These are phyloP conservation scores for Piper betle DNA, from an alignment of 164 flowering plant species.

Conservation along the genomic window DNA sequence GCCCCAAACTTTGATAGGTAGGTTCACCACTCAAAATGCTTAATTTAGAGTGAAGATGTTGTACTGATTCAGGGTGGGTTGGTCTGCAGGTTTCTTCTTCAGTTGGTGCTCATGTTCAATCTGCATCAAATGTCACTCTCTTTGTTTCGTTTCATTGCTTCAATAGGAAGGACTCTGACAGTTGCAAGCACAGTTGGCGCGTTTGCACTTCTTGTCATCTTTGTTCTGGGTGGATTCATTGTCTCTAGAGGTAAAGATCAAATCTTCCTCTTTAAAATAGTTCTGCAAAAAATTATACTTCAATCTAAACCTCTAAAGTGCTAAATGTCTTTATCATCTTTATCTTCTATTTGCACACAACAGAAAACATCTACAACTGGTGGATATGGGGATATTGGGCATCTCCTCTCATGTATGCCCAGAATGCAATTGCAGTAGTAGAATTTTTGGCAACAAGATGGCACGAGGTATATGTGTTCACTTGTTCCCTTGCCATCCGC, in stretches of 20 bases:
- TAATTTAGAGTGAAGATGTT: background rate
- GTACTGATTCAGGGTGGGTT: background rate
- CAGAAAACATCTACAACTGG: slow-evolving; percentile 22
- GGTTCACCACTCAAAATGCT: background rate
- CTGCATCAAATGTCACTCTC: slow-evolving; percentile 44
- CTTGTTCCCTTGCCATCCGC: background rate
- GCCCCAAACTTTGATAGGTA: slow-evolving; percentile 53
- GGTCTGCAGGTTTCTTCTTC: slow-evolving; percentile 35
- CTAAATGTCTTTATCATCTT: background rate
- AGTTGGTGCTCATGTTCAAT: slow-evolving; percentile 31
- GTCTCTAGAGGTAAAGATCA: slow-evolving; percentile 40
- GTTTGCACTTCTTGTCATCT: slow-evolving; percentile 26
- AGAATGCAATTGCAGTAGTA: slow-evolving; percentile 18
- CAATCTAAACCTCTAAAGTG: background rate
- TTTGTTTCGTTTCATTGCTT: slow-evolving; percentile 44
- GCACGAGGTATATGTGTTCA: slow-evolving; percentile 7
- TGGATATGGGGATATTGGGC: slow-evolving; percentile 25
- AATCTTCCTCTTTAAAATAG: background rate
- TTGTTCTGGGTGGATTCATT: slow-evolving; percentile 52
- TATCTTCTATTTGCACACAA: background rate
- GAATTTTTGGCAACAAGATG: slow-evolving; percentile 19
- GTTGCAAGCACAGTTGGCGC: slow-evolving; percentile 53
- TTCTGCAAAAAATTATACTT: too few species aligned
- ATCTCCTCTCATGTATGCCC: slow-evolving; percentile 25
- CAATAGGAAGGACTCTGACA: slow-evolving; percentile 36